Evolutionary conservation across 352 stramenopile genomes (phyloP).

Genomic region (Globisporangium spiculum): DNA sequence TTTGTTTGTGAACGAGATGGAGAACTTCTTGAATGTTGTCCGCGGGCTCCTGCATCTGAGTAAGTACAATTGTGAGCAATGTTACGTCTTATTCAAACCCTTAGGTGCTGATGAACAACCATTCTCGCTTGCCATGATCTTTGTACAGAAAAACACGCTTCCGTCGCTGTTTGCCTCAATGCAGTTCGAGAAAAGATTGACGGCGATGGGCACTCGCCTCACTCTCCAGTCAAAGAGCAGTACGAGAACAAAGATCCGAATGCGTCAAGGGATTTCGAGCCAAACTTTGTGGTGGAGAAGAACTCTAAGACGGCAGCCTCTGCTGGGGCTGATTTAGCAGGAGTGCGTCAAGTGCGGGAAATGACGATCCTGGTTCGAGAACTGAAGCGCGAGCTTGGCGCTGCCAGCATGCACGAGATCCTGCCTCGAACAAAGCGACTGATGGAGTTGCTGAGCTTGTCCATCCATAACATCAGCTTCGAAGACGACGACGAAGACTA

Average conservation of each 20-base stretch:
- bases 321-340: conserved; percentile 34
- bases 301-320: background rate
- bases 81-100: background rate
- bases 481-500: conserved; percentile 18
- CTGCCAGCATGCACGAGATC: conserved; percentile 70
- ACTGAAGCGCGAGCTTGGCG: conserved; percentile 76
- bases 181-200: conserved; percentile 36
- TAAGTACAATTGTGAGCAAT: conserved; percentile 21
- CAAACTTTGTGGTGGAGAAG: conserved; percentile 72
- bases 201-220: conserved; percentile 16
- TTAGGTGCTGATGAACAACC: background rate
- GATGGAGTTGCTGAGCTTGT: conserved; percentile 81
- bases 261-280: conserved; percentile 12
- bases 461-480: conserved; percentile 39
- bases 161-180: conserved; percentile 50
- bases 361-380: conserved; percentile 71
- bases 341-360: conserved; percentile 68
- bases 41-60: conserved; percentile 62
- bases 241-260: background rate
- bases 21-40: conserved; percentile 74
- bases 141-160: conserved; percentile 39
- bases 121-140: background rate
- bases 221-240: background rate
- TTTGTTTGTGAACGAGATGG: conserved; percentile 84
- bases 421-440: conserved; percentile 69